phyloP scores from a whole-genome alignment of 331 rosid genomes.

The Phaseolus coccineus region DNA sequence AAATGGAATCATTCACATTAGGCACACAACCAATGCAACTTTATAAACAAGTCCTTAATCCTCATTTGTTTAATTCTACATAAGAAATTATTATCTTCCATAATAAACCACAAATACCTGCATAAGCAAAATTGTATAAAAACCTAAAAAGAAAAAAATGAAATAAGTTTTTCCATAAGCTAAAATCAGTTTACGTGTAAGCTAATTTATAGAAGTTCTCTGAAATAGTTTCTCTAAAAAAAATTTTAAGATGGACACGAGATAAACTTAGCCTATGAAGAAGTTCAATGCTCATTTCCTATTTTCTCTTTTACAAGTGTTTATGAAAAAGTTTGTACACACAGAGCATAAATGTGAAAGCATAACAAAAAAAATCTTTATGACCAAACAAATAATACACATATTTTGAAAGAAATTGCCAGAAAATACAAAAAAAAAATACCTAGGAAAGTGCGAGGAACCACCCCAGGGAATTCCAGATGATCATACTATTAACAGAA shows the following conservation, averaged over 20 bases:
- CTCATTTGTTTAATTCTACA: conserved; percentile 5
- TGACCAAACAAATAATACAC: background rate
- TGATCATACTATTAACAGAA: conserved; percentile 77
- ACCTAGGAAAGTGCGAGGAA: conserved; percentile 94
- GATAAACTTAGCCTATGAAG: no score
- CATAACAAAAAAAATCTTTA: background rate
- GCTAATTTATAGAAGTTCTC: no score
- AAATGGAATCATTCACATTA: conserved; percentile 12
- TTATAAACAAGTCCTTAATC: conserved; percentile 1
- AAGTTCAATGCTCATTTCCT: no score
- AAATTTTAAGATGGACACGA: no score
- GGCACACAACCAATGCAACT: conserved; percentile 13
- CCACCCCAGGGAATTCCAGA: conserved; percentile 93
- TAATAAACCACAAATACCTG: background rate
- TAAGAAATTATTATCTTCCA: background rate
- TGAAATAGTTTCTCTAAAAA: no score
- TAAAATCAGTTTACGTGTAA: no score
- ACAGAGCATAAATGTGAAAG: no score
- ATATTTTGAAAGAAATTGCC: background rate
- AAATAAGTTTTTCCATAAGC: no score
- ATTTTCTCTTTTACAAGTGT: no score
- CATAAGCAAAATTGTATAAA: no score
- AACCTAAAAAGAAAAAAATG: no score
- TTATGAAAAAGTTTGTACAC: no score
- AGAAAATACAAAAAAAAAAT: conserved; percentile 34